phyloP scores from a whole-genome alignment of 2,329 filamentous ascomycete genomes.

The Paecilomyces niveus region DNA sequence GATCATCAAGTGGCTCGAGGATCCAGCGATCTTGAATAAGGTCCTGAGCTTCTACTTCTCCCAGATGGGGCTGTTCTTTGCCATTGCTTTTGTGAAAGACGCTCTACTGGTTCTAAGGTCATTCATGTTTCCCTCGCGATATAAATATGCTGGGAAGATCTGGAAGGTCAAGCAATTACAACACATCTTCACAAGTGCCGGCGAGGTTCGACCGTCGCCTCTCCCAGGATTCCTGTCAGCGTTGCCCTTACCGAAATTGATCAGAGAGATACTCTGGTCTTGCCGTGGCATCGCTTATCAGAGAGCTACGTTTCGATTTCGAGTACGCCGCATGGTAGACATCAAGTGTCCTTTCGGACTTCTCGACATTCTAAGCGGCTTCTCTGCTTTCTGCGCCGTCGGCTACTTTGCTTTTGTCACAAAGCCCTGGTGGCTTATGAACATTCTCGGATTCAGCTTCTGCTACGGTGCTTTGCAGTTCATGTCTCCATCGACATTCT shows the following conservation, averaged over 20 bases:
- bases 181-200: conserved; percentile 18
- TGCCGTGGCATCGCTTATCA: conserved; percentile 42
- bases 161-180: conserved; percentile 39
- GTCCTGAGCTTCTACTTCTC: conserved; percentile 80
- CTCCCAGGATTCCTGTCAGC: conserved; percentile 45
- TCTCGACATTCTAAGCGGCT: conserved; percentile 47
- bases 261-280: conserved; percentile 40
- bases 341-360: conserved; percentile 38
- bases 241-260: conserved; percentile 36
- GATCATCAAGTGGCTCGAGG: conserved; percentile 80
- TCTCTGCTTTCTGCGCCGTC: conserved; percentile 48
- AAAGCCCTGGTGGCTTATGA: conserved; percentile 67
- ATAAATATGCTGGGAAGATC: conserved; percentile 45
- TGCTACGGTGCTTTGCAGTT: conserved; percentile 76
- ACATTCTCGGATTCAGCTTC: conserved; percentile 79
- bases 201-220: conserved; percentile 34
- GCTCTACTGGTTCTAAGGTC: conserved; percentile 56
- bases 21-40: conserved; percentile 73
- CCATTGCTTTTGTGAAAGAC: conserved; percentile 69
- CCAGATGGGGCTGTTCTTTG: conserved; percentile 67
- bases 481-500: conserved; percentile 82
- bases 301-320: conserved; percentile 45
- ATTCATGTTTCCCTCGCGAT: conserved; percentile 67
- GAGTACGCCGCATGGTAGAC: conserved; percentile 46
- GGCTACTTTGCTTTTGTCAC: conserved; percentile 58